Conservation (phyloP, 805 yeast species). For the Lachancea waltii region DNA sequence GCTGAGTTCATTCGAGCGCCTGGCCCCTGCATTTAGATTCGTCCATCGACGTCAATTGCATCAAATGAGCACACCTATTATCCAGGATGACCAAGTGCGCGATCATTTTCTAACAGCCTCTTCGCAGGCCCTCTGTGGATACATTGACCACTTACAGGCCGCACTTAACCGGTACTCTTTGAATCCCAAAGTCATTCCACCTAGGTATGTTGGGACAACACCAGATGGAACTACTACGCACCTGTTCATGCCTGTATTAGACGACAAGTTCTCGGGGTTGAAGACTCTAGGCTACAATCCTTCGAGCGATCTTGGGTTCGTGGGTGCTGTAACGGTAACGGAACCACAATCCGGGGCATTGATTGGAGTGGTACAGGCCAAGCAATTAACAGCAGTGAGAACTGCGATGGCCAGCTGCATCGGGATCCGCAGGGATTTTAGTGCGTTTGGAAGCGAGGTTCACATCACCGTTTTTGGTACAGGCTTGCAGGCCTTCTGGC, state of each 20-base stretch:
- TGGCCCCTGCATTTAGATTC: no score
- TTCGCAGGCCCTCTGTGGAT: neutral
- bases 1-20: no score
- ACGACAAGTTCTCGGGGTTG: conserved; percentile 47
- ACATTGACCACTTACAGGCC: conserved; percentile 10
- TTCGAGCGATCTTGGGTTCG: conserved; percentile 53
- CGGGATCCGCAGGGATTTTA: conserved; percentile 32
- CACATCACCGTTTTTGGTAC: conserved; percentile 46
- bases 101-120: conserved; percentile 3
- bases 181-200: conserved; percentile 46
- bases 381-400: conserved; percentile 56
- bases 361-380: conserved; percentile 50
- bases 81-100: conserved; percentile 3
- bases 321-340: conserved; percentile 48
- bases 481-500: conserved; percentile 65
- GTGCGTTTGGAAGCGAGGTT: conserved; percentile 14
- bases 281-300: conserved; percentile 43
- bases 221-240: conserved; percentile 39
- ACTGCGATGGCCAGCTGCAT: conserved; percentile 55
- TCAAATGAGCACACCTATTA: neutral
- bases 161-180: conserved; percentile 39
- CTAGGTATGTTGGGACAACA: conserved; percentile 42
- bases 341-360: conserved; percentile 46
- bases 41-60: no score
- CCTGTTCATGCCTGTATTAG: conserved; percentile 61